Evolutionary conservation across 805 yeast species (phyloP).

Genomic region (Diddensiella transvaalensis): DNA sequence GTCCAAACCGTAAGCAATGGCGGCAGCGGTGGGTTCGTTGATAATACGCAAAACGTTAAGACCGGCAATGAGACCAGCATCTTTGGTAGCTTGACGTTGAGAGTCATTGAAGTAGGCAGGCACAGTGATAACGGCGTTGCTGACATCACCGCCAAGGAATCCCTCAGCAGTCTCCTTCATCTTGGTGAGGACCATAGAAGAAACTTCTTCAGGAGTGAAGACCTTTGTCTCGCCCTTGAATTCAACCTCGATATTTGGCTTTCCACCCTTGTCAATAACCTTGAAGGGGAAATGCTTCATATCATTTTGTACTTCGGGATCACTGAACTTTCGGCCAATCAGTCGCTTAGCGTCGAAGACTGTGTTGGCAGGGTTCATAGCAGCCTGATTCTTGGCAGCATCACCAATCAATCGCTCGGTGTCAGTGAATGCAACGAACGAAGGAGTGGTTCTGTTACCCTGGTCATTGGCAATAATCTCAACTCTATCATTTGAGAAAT

Average conservation of each 20-base stretch:
- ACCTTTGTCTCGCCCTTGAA: slow-evolving; percentile 68
- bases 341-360: slow-evolving; percentile 95
- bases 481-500: slow-evolving; percentile 77
- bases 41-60: slow-evolving; percentile 83
- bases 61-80: slow-evolving; percentile 90
- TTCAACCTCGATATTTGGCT: slow-evolving; percentile 77
- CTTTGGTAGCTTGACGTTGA: slow-evolving; percentile 91
- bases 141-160: slow-evolving; percentile 75
- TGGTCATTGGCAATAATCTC: slow-evolving; percentile 96
- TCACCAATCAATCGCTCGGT: slow-evolving; percentile 94
- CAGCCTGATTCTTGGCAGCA: slow-evolving; percentile 98
- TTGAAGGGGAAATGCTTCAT: slow-evolving; percentile 79
- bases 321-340: slow-evolving; percentile 79
- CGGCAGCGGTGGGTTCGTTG: slow-evolving; percentile 96
- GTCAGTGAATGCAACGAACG: slow-evolving; percentile 94
- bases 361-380: slow-evolving; percentile 91
- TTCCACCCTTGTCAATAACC: slow-evolving; percentile 65
- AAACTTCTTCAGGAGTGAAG: slow-evolving; percentile 89
- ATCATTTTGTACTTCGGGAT: slow-evolving; percentile 74
- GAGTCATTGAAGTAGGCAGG: slow-evolving; percentile 94
- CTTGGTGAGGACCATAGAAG: slow-evolving; percentile 86
- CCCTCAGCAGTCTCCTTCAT: slow-evolving; percentile 93
- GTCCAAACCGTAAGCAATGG: slow-evolving; percentile 93
- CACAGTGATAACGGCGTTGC: slow-evolving; percentile 88
- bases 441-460: slow-evolving; percentile 98